Conservation (phyloP, 352 stramenopile genomes). For the Pythium dissimile region DNA sequence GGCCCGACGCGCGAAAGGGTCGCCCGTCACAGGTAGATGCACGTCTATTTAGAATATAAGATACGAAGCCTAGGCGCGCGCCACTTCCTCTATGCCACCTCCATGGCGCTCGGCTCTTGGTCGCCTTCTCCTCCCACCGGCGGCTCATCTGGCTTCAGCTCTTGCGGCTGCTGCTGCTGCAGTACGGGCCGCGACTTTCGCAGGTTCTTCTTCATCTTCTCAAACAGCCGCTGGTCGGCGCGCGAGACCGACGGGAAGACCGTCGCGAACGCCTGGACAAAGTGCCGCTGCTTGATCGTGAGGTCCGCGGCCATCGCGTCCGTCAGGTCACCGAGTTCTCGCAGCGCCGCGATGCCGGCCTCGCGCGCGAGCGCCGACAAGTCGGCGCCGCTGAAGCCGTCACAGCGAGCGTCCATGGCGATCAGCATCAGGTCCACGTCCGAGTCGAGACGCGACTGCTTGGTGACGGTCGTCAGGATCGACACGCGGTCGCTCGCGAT, state of each 20-base stretch:
- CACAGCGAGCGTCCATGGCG: conserved; percentile 83
- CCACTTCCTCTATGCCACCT: conserved; percentile 7
- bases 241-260: conserved; percentile 85
- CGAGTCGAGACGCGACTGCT: conserved; percentile 57
- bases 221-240: conserved; percentile 83
- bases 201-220: conserved; percentile 89
- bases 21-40: not conserved
- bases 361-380: conserved; percentile 96
- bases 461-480: conserved; percentile 93
- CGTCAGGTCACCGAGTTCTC: conserved; percentile 17
- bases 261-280: conserved; percentile 66
- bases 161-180: not conserved
- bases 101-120: conserved; percentile 1
- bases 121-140: not conserved
- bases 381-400: conserved; percentile 97
- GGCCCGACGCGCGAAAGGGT: no score
- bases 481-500: conserved; percentile 55
- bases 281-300: conserved; percentile 64
- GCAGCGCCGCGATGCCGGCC: conserved; percentile 93
- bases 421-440: conserved; percentile 90
- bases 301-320: conserved; percentile 23
- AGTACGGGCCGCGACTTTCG: conserved; percentile 47
- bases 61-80: not conserved
- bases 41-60: not conserved
- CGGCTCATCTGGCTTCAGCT: not conserved